Base-by-base conservation (phyloP, 2,329 filamentous ascomycete species). In the Dothistroma septosporum region DNA sequence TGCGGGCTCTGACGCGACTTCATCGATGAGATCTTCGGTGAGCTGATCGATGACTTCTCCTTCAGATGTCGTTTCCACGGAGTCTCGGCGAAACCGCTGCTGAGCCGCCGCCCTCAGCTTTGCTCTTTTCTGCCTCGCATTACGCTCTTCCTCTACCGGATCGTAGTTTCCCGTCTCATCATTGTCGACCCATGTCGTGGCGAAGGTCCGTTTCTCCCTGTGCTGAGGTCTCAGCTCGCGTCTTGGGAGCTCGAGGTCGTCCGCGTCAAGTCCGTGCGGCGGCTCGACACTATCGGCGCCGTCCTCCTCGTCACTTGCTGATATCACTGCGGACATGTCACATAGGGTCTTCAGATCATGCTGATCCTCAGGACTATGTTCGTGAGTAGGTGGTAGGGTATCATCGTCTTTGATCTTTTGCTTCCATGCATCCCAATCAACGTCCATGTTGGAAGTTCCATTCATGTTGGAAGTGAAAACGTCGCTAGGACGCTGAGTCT, bases 161-260 rank as follows among this genome's bases (percentile, higher is more conserved):
- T 59, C 50, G 16, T 59, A 55, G 19, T 59, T 46, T 6, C 57
- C 48, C 2, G 57, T 55, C 1, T 55, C 31, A 21, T 59, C 57
- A n/a, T 47, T 48, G 31, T 59, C 57, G 24, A 57, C 47, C 54
- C 54, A 56, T 14, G 54, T 56, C 9, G 41, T 56, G 14, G 21
- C 14, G 16, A 48, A 48, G 1, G 41, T 31, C 41, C 37, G 22
- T 19, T 48, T 56, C 14, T 35, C 21, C 21, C 28, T 32, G 7
- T 5, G 6, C 35, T 52, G 46, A 22, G 48, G 44, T 31, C 56
- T n/a, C 22, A 58, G 33, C 32, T 58, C 19, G 5, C 48, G 32
- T 28, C 32, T 53, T 10, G 46, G 47, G 12, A 58, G 22, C 28
- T 46, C 56, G 11, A 46, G 28, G 19, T 44, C 48, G 9, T n/a